Evolutionary conservation across 176 grass and related monocot species (phyloP), one percentile per base, ranked within the genome.

Genomic region (Rhynchospora tenuis): DNA sequence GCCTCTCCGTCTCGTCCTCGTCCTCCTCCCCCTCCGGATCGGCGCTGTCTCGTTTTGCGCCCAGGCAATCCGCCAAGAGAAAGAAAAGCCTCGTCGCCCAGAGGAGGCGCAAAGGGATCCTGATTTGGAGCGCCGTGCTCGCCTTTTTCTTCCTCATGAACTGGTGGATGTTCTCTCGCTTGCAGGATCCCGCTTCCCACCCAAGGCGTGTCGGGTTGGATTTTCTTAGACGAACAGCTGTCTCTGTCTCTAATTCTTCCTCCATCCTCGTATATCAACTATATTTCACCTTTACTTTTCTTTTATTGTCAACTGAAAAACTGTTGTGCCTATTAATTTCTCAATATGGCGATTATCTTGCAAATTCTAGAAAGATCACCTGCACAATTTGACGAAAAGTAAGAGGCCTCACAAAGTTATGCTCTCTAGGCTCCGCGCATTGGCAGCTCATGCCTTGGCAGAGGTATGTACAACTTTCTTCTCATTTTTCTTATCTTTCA

Each of bases 81-180:
- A 92, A 79, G 59, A 81, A 88, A 23, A 93, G 67, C 85, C 46
- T 55, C 6, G 1, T 56, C 1, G 80, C 64, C 62, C 88, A 81
- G 85, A 84, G 91, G 68, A 84, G 92, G 69, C 90, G 84, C 82
- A 86, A 84, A 13, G 82, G 89, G 22, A 11, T 98, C 55, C 77
- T 93, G 63, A 74, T 80, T 22, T 95, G 96, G 96, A 84, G 62
- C 59, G 80, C 87, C 1, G 80, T 98, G 17, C 92, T 98, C 9
- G 80, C 77, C 50, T 98, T 98, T 88, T 98, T 95, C 89, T 93
- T 98, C 84, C n/a, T 92, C 86, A 98, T 95, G 96, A 98, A 98
- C 88, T 98, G 96, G 96, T 98, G 93, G 93, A 95, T 98, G 92
- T 98, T 98, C 87, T 98, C 95, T 75, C 89, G 86, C n/a, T 89